phyloP scores from a whole-genome alignment of 495 filamentous ascomycete genomes.

The Trichocladium antarcticum region DNA sequence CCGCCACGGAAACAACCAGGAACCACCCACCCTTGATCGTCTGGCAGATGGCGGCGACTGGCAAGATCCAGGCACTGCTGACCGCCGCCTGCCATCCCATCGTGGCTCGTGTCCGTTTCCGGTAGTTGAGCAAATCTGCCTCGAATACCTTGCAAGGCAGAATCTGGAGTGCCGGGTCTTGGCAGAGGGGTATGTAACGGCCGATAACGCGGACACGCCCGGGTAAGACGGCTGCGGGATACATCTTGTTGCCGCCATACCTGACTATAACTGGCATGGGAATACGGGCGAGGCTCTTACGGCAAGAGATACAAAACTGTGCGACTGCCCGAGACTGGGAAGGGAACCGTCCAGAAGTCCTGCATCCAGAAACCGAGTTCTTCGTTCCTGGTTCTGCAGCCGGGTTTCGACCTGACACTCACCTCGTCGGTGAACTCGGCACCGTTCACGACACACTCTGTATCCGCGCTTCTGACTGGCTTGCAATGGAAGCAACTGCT shows the following conservation, averaged over 20 bases:
- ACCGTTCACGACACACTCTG: too few species aligned
- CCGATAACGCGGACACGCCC: neutral
- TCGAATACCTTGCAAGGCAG: neutral
- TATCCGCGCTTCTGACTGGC: too few species aligned
- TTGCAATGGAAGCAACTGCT: too few species aligned
- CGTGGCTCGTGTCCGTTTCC: too few species aligned
- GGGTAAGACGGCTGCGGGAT: neutral
- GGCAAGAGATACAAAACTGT: neutral
- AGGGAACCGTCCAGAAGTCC: neutral
- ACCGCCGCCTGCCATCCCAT: too few species aligned
- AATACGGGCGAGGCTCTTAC: neutral
- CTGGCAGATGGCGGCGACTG: constrained; percentile 7
- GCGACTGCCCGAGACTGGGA: too few species aligned
- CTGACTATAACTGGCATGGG: neutral
- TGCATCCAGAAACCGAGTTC: neutral
- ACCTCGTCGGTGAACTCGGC: neutral
- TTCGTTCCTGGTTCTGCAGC: too few species aligned
- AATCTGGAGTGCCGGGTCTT: neutral
- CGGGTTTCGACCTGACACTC: too few species aligned
- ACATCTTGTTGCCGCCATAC: neutral
- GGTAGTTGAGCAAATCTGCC: constrained; percentile 2
- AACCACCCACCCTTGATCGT: neutral
- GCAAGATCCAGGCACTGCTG: neutral
- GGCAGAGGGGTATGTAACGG: neutral
- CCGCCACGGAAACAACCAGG: neutral